These are phyloP conservation scores for Talaromyces sp. DNA, from an alignment of 2,329 filamentous ascomycete genomes.

Conservation along the genomic window DNA sequence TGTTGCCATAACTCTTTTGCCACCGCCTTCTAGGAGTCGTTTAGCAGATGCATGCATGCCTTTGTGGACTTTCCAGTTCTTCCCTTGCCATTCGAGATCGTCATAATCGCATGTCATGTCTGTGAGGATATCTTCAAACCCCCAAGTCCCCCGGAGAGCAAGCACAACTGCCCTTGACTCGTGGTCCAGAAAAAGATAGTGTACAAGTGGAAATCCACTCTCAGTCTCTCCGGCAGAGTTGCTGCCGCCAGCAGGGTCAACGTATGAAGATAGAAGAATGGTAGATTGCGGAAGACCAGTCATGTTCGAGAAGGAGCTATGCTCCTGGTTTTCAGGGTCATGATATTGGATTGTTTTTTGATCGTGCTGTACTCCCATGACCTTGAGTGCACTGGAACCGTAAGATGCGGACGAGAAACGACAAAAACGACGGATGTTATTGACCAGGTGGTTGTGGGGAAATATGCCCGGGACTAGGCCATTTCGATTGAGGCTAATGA, in stretches of 20 bases:
- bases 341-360: constrained; percentile 30
- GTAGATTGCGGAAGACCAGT: constrained; percentile 45
- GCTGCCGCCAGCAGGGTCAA: constrained; percentile 65
- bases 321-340: constrained; percentile 40
- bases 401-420: constrained; percentile 49
- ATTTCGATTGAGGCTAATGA: constrained; percentile 42
- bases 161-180: constrained; percentile 68
- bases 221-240: constrained; percentile 63
- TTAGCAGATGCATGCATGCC: constrained; percentile 69
- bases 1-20: constrained; percentile 63
- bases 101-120: constrained; percentile 74
- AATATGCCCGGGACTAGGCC: constrained; percentile 46
- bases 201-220: constrained; percentile 66
- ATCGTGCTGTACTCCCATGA: constrained; percentile 43
- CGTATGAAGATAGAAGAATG: constrained; percentile 64
- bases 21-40: constrained; percentile 63
- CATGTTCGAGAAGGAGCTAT: constrained; percentile 45
- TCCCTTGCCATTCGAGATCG: constrained; percentile 56
- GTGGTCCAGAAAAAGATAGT: constrained; percentile 70
- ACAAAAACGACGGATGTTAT: constrained; percentile 45
- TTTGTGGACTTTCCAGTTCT: constrained; percentile 67
- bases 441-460: constrained; percentile 44
- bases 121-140: constrained; percentile 69
- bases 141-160: constrained; percentile 68
- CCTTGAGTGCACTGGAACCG: constrained; percentile 44